phyloP scores from a whole-genome alignment of 2,329 filamentous ascomycete genomes.

The Claviceps capensis region DNA sequence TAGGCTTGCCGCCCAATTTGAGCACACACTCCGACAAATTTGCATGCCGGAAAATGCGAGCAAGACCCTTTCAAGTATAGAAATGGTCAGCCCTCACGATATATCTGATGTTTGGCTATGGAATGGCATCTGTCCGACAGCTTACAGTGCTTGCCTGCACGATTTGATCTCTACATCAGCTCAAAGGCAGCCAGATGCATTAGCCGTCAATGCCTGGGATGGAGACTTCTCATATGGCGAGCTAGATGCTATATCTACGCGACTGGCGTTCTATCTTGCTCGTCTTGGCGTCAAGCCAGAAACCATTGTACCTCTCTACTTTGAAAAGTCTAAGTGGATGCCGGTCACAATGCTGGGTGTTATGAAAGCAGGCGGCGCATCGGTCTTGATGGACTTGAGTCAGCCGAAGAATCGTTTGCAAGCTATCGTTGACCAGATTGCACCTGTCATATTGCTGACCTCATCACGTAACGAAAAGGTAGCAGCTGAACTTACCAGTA shows the following conservation, averaged over 20 bases:
- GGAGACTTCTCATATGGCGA: conserved; percentile 26
- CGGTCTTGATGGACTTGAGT: conserved; percentile 7
- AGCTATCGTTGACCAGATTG: conserved; percentile 9
- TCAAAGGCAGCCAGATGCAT: conserved; percentile 1
- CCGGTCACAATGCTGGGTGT: conserved; percentile 3
- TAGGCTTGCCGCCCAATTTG: background rate
- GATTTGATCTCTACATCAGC: conserved; percentile 1
- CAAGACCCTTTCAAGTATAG: background rate
- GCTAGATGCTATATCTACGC: conserved; percentile 9
- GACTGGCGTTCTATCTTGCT: conserved; percentile 6
- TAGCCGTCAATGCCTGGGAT: conserved; percentile 16
- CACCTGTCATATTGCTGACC: conserved; percentile 9
- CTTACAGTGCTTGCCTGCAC: conserved; percentile 3
- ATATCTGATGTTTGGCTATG: conserved; percentile 6
- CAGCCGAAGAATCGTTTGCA: conserved; percentile 8
- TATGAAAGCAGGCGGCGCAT: conserved; percentile 3
- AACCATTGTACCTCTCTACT: conserved; percentile 2
- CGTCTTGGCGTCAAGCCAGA: conserved; percentile 2
- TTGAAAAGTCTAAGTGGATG: conserved; percentile 6
- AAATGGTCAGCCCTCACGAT: conserved; percentile 1
- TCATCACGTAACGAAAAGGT: conserved; percentile 6
- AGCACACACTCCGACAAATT: conserved; percentile 2
- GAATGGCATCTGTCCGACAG: conserved; percentile 1
- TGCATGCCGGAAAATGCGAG: background rate
- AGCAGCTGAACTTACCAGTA: conserved; percentile 3